Conservation (phyloP, 805 yeast genomes). For the Zygosaccharomyces bisporus region DNA sequence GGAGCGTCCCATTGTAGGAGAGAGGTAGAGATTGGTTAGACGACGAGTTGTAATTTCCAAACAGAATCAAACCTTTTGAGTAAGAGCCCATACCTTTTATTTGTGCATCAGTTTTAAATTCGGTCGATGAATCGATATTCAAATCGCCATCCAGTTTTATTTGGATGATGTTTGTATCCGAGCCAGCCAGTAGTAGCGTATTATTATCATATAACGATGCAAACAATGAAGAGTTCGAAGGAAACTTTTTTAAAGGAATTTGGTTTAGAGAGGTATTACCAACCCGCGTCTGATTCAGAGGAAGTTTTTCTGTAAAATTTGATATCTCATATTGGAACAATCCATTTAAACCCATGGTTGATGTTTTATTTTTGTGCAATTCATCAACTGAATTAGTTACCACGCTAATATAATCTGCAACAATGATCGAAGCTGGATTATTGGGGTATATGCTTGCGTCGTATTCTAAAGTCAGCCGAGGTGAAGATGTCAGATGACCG, state of each 20-base stretch:
- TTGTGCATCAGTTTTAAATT: conserved; percentile 17
- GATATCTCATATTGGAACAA: conserved; percentile 74
- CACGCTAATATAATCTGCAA: conserved; percentile 64
- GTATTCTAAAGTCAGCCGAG: conserved; percentile 44
- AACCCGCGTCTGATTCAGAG: conserved; percentile 34
- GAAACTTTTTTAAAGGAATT: conserved; percentile 36
- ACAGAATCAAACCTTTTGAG: conserved; percentile 38
- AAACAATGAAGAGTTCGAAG: conserved; percentile 23
- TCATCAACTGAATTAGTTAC: conserved; percentile 46
- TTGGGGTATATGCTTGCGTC: conserved; percentile 32
- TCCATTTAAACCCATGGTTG: conserved; percentile 56
- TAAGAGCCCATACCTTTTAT: conserved; percentile 20
- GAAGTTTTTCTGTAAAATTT: conserved; percentile 50
- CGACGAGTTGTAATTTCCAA: conserved; percentile 22
- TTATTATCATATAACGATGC: conserved; percentile 39
- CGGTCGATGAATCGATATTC: conserved; percentile 13
- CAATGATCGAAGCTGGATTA: conserved; percentile 41
- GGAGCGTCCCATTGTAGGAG: conserved; percentile 26
- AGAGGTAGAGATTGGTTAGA: conserved; percentile 14
- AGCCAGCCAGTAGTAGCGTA: conserved; percentile 49
- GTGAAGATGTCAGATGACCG: conserved; percentile 58
- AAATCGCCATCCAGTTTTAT: conserved; percentile 29
- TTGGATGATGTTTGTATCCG: conserved; percentile 39
- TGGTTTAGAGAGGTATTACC: conserved; percentile 48
- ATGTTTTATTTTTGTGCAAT: conserved; percentile 30